Evolutionary conservation across 768 basidiomycete genomes (phyloP).

Genomic region (Tricholoma bakamatsutake): DNA sequence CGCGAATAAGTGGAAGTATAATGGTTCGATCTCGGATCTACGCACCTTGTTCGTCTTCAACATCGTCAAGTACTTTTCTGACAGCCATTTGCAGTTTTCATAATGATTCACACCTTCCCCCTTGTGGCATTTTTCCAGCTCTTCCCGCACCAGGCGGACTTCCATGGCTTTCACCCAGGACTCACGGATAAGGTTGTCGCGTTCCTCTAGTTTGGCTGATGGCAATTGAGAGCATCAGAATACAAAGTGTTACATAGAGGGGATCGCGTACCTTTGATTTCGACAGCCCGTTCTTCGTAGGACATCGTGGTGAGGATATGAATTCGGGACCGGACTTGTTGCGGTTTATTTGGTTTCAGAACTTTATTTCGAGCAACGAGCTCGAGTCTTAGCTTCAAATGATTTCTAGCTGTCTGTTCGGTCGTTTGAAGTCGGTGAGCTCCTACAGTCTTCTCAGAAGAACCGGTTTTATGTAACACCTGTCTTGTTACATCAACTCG

Average conservation of each 20-base stretch:
- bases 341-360: conserved; percentile 9
- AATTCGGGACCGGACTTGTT: conserved; percentile 13
- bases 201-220: conserved; percentile 57
- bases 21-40: conserved; percentile 5
- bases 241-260: not conserved
- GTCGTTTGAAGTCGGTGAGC: too few relatives aligned
- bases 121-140: conserved; percentile 85
- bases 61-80: conserved; percentile 78
- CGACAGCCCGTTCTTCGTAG: conserved; percentile 36
- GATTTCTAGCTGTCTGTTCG: too few relatives aligned
- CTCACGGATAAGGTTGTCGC: conserved; percentile 78
- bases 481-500: too few relatives aligned
- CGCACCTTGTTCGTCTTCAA: conserved; percentile 76
- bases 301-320: conserved; percentile 37
- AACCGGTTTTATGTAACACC: too few relatives aligned
- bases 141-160: conserved; percentile 78
- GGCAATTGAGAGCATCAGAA: not conserved
- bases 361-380: not conserved
- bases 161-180: conserved; percentile 97
- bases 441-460: too few relatives aligned
- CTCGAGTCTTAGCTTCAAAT: too few relatives aligned
- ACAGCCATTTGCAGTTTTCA: conserved; percentile 82
- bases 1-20: not conserved
- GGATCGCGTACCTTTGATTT: conserved; percentile 43
- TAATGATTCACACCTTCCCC: conserved; percentile 90